Base-by-base conservation (phyloP, 2,329 filamentous ascomycete species). In the Alternaria alternata region DNA sequence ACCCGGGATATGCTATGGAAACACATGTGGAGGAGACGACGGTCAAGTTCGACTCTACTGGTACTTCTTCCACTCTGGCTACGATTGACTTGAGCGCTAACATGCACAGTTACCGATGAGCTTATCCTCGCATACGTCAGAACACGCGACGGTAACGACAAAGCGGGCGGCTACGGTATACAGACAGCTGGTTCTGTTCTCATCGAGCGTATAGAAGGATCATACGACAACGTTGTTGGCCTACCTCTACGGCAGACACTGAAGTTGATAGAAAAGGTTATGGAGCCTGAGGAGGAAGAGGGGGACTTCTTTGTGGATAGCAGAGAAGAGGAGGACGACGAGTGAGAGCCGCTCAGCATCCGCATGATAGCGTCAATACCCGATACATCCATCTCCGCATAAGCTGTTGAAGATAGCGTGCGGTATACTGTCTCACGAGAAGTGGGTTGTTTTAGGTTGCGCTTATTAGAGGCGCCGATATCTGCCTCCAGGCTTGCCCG, bases 151-250 rank as follows among this genome's bases (percentile, higher is more conserved):
- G 95, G 95, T 2, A 93, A 88, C 11, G 95, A 98, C 79, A 99
- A 98, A 83, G 95, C 95, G 0, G 95, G 95, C 2, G 95, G 95
- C 0, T 99, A 99, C 79, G 95, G 93, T 1, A 87, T 99, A 54
- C 95, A 99, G 80, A 95, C 94, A 0, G 83, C 94, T 11, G 95
- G 92, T 1, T 90, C 91, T 8, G 89, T 97, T 76, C 80, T 99
- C 58, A 89, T 99, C 12, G 93, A 97, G 77, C 90, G 86, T 78
- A 91, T 99, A 66, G 92, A 97, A 65, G 95, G 95, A 11, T 89
- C 88, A 55, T 92, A 93, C 72, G 95, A 99, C 82, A 98, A 98
- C 78, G 95, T 98, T 1, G 89, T 99, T 28, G 95, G 95, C 0
- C 78, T 99, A 78, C 95, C 95, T 7, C 84, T 98, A 65, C 86